Conservation (phyloP, 805 yeast species). For the Candida nitratophila region DNA sequence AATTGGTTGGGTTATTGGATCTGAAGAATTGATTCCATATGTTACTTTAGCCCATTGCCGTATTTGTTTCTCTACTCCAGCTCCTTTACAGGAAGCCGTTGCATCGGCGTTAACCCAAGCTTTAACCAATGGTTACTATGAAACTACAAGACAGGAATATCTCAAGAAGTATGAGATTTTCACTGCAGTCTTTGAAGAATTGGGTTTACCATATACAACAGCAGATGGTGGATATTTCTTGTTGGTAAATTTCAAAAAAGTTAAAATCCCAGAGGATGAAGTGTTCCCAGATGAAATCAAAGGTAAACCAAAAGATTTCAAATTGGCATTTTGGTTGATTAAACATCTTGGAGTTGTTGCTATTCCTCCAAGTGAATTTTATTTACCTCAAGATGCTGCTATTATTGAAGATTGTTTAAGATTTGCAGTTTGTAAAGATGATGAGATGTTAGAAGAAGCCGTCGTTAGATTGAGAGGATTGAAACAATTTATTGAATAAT, state of each 20-base stretch:
- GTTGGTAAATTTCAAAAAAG: constrained; percentile 78
- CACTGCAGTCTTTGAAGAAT: constrained; percentile 72
- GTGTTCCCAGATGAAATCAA: constrained; percentile 64
- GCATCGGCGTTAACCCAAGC: constrained; percentile 71
- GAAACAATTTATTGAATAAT: constrained; percentile 46
- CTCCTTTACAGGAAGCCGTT: constrained; percentile 89
- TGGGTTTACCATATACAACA: constrained; percentile 80
- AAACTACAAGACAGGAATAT: constrained; percentile 61
- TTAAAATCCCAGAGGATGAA: constrained; percentile 62
- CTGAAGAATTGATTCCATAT: constrained; percentile 71
- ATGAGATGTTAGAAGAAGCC: constrained; percentile 71
- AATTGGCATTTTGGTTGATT: constrained; percentile 86
- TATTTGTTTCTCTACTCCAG: constrained; percentile 85
- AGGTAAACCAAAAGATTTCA: constrained; percentile 75
- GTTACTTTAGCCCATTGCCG: constrained; percentile 89
- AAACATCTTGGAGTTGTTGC: constrained; percentile 91
- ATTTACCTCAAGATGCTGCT: constrained; percentile 60
- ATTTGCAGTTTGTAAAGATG: constrained; percentile 95
- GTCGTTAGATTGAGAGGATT: constrained; percentile 66
- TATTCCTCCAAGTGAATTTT: constrained; percentile 96
- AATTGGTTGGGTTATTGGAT: constrained; percentile 92
- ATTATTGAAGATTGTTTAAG: constrained; percentile 81
- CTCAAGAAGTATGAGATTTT: constrained; percentile 66
- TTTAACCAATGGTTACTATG: constrained; percentile 56
- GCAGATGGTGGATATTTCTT: constrained; percentile 95